Base-by-base conservation (phyloP, 2,329 filamentous ascomycete genomes). In the Trichothecium roseum region DNA sequence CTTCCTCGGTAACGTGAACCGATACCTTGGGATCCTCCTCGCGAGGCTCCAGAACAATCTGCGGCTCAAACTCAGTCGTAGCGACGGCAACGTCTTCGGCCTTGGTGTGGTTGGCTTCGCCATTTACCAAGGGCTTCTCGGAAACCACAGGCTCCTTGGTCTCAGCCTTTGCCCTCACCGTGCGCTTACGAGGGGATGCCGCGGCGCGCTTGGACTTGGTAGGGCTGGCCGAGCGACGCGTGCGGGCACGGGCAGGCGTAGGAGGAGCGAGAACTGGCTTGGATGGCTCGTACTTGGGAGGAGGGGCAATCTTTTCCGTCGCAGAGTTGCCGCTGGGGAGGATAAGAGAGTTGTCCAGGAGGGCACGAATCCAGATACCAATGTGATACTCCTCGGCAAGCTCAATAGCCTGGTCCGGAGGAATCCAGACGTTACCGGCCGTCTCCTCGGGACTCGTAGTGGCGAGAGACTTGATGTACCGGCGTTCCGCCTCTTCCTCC, bases 391-490 rank as follows among this genome's bases (percentile, higher is more conserved):
- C 88, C 31, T 84, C 78, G 35, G 89, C 84, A 10, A 98, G 72
- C 39, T 74, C 64, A 30, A 98, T 72, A 26, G 91, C 91, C 75
- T 76, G 62, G 45, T 81, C 70, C 5, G 89, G 87, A 32, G 86
- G 78, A 34, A 96, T 88, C 91, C 91, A 98, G 35, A 98, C 78
- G 57, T 95, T 98, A 31, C 91, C 91, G 18, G 91, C 91, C 20
- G 91, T 87, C 67, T 96, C 91, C 54, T 96, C 88, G 38, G 72
- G 71, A 48, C 87, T 94, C 8, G 88, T 93, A 20, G 81, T 81
- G 24, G 75, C 62, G 18, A 91, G 78, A 6, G 73, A 75, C 65
- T 94, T 95, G 61, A 98, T 80, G 60, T 86, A 88, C 50, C 72
- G 77, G 54, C 84, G 81, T 64, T 93, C 84, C 2, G 64, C 62